Evolutionary conservation across 2,329 filamentous ascomycete genomes (phyloP), one percentile per base, ranked within the genome.

Genomic region (Thermothelomyces thermophilus): DNA sequence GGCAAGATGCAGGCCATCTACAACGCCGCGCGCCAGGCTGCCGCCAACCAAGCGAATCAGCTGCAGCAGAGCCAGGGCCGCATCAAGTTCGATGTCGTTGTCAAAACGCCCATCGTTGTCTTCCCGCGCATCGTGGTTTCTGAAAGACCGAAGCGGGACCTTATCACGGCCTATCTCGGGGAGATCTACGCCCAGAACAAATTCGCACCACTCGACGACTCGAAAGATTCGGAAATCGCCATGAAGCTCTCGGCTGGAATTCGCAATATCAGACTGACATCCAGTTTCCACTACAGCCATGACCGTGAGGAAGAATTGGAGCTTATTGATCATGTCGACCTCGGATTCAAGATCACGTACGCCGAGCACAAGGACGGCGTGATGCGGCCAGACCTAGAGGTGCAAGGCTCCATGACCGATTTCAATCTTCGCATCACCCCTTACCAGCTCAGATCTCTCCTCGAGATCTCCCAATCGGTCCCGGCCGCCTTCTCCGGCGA

Each of bases 1-100:
- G 93, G 94, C 53, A 95, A 95, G 69, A 99, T 99, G 93, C 93
- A 98, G 68, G 91, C 93, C 19, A 86, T 98, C 46, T 98, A 95
- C 73, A 98, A 99, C 63, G 91, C 93, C 36, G 93, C 94, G 11
- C 82, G 94, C 30, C 89, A 95, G 68, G 94, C 91, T 34, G 93
- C 94, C 2, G 88, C 93, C 34, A 91, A 87, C 54, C 90, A 96
- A 66, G 94, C 93, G 9, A 95, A 81, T 51, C 90, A 96, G 63
- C 80, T 98, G 5, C 93, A 97, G 63, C 86, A 97, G 62, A 90
- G 83, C 62, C 87, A 87, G 0, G 88, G 84, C 62, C 89, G 88
- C 56, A 87, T 97, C 72, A 90, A 94, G 64, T 96, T 96, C 50
- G 93, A 98, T 62, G 80, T 98, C 17, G 76, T 94, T 17, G 80